These are phyloP conservation scores for Suhomyces vadensis DNA, from an alignment of 805 yeast species.

Conservation along the genomic window DNA sequence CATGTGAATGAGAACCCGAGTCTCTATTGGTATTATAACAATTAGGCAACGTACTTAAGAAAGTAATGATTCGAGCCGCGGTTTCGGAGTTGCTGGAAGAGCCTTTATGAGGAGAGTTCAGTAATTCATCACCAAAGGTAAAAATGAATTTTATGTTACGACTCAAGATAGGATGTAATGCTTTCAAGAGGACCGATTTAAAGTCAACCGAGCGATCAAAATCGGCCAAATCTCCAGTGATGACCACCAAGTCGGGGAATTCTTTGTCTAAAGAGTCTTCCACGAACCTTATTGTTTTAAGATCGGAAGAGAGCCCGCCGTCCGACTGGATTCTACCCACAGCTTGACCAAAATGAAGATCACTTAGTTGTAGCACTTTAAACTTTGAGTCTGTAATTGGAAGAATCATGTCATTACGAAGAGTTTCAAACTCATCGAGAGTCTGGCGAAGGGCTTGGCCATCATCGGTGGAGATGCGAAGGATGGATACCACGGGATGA, in stretches of 20 bases:
- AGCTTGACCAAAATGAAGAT: slow-evolving; percentile 39
- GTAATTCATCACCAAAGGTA: slow-evolving; percentile 36
- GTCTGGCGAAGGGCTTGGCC: slow-evolving; percentile 2
- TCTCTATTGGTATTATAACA: slow-evolving; percentile 30
- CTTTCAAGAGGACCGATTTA: slow-evolving; percentile 32
- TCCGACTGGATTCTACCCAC: slow-evolving; percentile 22
- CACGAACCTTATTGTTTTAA: slow-evolving; percentile 32
- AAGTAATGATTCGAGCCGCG: slow-evolving; percentile 18
- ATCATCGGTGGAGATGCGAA: slow-evolving; percentile 15
- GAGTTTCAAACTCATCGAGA: slow-evolving; percentile 2
- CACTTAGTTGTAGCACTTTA: slow-evolving; percentile 40
- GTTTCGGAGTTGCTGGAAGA: not conserved
- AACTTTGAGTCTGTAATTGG: slow-evolving; percentile 17
- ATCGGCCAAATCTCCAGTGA: slow-evolving; percentile 44
- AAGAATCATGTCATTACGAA: not conserved
- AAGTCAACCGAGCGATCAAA: slow-evolving; percentile 24
- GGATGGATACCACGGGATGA: slow-evolving; percentile 19
- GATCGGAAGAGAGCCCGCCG: slow-evolving; percentile 29
- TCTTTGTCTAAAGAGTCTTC: slow-evolving; percentile 26
- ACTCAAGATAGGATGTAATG: slow-evolving; percentile 34
- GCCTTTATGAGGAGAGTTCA: not conserved
- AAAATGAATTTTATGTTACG: slow-evolving; percentile 33
- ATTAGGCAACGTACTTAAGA: slow-evolving; percentile 36
- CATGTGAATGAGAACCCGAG: slow-evolving; percentile 27
- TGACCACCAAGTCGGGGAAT: slow-evolving; percentile 35